Evolutionary conservation across 306 rosid species (phyloP).

Genomic region (Amphicarpaea edgeworthii): DNA sequence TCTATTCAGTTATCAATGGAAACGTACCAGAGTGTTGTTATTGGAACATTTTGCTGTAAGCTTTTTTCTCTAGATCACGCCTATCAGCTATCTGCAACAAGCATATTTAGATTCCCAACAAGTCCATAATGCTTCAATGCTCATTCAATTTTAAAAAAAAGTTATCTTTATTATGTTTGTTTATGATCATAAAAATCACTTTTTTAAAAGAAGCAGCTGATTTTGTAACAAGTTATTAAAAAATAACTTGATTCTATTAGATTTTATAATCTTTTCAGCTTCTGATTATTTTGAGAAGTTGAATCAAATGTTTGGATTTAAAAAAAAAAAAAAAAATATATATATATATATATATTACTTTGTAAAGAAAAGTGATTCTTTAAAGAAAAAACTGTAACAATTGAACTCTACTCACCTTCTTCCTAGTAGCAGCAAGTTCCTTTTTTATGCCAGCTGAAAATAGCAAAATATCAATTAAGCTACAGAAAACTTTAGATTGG

Average conservation of each 20-base stretch:
- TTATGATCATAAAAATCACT: too few species aligned
- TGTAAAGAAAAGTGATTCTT: neutral
- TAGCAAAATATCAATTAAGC: conserved; percentile 34
- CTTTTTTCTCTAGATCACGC: conserved; percentile 75
- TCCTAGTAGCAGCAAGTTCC: conserved; percentile 80
- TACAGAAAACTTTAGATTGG: conserved; percentile 31
- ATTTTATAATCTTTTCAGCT: neutral
- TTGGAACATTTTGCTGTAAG: conserved; percentile 85
- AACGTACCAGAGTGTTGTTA: conserved; percentile 60
- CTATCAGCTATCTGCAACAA: conserved; percentile 74
- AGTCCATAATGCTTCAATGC: neutral
- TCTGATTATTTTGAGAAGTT: neutral
- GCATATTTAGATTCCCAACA: neutral
- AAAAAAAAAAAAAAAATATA: too few species aligned
- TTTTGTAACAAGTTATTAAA: too few species aligned
- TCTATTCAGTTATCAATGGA: too few species aligned
- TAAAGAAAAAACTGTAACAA: neutral
- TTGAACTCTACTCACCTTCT: conserved; percentile 58
- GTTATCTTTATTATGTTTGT: neutral
- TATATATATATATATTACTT: too few species aligned
- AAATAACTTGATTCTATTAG: neutral
- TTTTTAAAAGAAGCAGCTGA: too few species aligned
- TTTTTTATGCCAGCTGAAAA: conserved; percentile 86
- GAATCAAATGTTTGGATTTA: neutral
- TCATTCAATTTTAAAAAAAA: neutral